Base-by-base conservation (phyloP, 805 yeast genomes). In the Starmerella vaccinii region DNA sequence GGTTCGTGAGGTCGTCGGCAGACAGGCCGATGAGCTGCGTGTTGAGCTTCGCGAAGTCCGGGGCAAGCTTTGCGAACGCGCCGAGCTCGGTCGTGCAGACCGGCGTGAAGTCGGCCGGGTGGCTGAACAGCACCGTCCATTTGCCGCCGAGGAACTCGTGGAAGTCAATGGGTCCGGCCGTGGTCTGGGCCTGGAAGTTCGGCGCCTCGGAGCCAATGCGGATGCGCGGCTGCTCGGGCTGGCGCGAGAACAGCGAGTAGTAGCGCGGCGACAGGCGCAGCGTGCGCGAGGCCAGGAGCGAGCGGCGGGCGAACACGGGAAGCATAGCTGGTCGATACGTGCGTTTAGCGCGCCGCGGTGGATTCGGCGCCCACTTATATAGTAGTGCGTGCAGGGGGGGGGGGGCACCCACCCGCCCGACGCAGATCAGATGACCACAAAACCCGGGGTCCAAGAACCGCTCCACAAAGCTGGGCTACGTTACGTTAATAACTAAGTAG, bases 41-140 rank as follows among this genome's bases (percentile, higher is more conserved):
- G 65, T 79, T 78, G 75, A 96, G 80, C 70, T 82, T 74, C 64
- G 81, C 80, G 63, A 88, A 88, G 68, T 88, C 95, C 49, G 88
- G 86, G 73, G 86, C 84, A 70, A 87, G 77, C 62, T 80, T 77
- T 57, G 95, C 88, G 63, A 88, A 89, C 19, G 95, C 95, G 60
- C 96, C 95, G 65, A 88, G 76, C 73, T 88, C 97, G 51, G 96
- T 88, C 63, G 96, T 89, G 71, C 97, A 88, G 50, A 88, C 95
- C 44, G 97, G 97, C 18, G 97, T 88, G 76, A 86, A 89, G 69
- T 88, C 97, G 50, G 88, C 95, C 56, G 97, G 97, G 69, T 88
- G 97, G 23, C 95, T 84, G 72, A 88, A 88, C 63, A 88, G 74
- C 47, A 88, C 81, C 44, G 82, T 80, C 97, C 97, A 88, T 43